Evolutionary conservation across 2,329 filamentous ascomycete species (phyloP), one percentile per base, ranked within the genome.

Genomic region (Dryadomyces quercivorus): DNA sequence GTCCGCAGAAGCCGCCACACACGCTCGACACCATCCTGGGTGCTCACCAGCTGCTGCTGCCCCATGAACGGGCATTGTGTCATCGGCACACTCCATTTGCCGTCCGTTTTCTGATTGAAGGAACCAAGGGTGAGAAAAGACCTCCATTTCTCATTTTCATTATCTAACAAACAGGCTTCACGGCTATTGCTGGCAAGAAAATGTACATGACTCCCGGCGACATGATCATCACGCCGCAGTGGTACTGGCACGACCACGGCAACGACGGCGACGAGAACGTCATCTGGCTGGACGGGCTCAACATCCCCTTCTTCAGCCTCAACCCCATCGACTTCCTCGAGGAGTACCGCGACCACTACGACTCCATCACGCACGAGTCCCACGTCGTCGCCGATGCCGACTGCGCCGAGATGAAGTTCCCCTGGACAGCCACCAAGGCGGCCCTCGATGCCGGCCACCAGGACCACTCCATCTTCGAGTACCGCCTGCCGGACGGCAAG

Each of bases 161-260:
- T n/a, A n/a, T n/a, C n/a, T n/a, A n/a, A n/a, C n/a, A n/a, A n/a
- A n/a, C 36, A 40, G 36, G 36, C 36, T 82, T 80, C 60, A 81
- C 78, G 0, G 76, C 78, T 1, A 75, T 81, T 0, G 75, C 79
- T 51, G 77, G 78, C 5, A 65, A 69, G 45, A 72, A 75, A 53
- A 75, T 82, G 58, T 64, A 67, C 2, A 75, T 82, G 62, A 61
- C 68, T 20, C 68, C 72, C 2, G 77, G 77, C 9, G 78, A 81
- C 58, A 74, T 81, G 1, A 75, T 81, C 15, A 63, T 81, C 1
- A 82, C 78, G 0, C 78, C 77, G 0, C 74, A 70, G 0, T 81
- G 78, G 78, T 74, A 79, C 60, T 81, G 75, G 56, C 78, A 80
- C 57, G 77, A 81, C 57, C 77, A 82, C 55, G 78, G 78, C 3